phyloP scores from a whole-genome alignment of 1,284 basidiomycete genomes.

The Retiboletus fuscus region DNA sequence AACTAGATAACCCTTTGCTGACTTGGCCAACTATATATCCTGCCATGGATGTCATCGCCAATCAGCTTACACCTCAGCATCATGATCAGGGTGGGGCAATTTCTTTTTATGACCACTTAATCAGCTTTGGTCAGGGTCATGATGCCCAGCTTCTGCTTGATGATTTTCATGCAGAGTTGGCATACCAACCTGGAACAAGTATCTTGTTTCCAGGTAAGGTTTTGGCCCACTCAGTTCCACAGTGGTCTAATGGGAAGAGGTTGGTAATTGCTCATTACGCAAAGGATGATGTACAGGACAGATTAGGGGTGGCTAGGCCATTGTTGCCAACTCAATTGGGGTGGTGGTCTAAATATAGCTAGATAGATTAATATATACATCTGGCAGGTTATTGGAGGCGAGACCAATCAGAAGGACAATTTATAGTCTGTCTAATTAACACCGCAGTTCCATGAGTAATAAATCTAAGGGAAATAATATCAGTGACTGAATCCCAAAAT shows the following conservation, averaged over 20 bases:
- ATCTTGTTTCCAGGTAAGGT: not conserved
- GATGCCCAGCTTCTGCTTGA: not conserved
- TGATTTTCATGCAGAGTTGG: not conserved
- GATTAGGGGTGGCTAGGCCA: not conserved
- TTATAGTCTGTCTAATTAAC: no score
- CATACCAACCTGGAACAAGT: not conserved
- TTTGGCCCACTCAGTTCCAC: not conserved
- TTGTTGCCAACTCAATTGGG: not conserved
- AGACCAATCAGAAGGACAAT: no score
- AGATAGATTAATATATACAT: no score
- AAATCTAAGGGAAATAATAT: no score
- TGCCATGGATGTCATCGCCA: not conserved
- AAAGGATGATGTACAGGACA: slow-evolving; percentile 1
- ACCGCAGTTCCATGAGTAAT: no score
- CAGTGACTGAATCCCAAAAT: no score
- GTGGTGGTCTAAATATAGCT: no score
- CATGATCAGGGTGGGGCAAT: not conserved
- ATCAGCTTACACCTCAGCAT: not conserved
- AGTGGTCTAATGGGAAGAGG: not conserved
- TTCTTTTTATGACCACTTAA: not conserved
- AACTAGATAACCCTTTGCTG: not conserved
- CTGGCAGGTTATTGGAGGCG: no score
- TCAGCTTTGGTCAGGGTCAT: not conserved
- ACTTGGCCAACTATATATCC: not conserved
- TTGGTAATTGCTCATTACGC: not conserved